Evolutionary conservation across 139 green algal genomes (phyloP).

Genomic region (Auxenochlorella pyrenoidosa): DNA sequence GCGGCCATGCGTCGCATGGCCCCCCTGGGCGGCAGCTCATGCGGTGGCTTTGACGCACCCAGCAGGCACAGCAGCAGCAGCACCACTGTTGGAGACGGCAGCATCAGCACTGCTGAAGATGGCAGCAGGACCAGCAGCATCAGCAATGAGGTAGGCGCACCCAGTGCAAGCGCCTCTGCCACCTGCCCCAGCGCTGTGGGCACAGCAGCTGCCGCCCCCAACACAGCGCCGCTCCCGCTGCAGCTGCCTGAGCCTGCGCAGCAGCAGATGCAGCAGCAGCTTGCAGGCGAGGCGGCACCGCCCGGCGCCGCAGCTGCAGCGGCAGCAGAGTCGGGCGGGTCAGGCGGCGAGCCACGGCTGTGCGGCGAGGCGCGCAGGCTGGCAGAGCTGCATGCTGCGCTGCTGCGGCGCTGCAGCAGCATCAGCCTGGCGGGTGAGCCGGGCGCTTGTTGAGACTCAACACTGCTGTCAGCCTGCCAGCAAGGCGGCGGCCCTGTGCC

Average conservation of each 20-base stretch:
- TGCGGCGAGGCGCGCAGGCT: not conserved
- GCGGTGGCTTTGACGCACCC: slow-evolving; percentile 10
- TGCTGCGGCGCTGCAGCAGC: slow-evolving; percentile 15
- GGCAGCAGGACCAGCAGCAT: too few species aligned
- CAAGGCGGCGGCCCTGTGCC: too few species aligned
- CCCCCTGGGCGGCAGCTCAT: not conserved
- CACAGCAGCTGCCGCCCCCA: not conserved
- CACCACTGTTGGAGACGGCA: too few species aligned
- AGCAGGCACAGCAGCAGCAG: not conserved
- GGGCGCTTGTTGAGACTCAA: too few species aligned
- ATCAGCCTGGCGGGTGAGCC: slow-evolving; percentile 25
- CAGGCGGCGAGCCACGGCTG: not conserved
- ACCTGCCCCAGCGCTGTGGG: not conserved
- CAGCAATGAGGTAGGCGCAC: too few species aligned
- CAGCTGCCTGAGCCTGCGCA: not conserved
- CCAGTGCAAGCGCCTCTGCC: not conserved
- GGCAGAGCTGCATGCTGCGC: slow-evolving; percentile 23
- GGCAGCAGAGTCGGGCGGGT: not conserved
- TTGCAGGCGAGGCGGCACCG: not conserved
- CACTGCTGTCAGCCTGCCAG: not conserved
- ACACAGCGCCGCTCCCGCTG: not conserved
- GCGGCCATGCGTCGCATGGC: not conserved
- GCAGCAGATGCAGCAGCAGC: slow-evolving; percentile 2
- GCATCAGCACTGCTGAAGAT: too few species aligned
- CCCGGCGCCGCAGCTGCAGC: not conserved